These are phyloP conservation scores for Datura wrightii DNA, from an alignment of 257 asterid genomes.

Conservation along the genomic window DNA sequence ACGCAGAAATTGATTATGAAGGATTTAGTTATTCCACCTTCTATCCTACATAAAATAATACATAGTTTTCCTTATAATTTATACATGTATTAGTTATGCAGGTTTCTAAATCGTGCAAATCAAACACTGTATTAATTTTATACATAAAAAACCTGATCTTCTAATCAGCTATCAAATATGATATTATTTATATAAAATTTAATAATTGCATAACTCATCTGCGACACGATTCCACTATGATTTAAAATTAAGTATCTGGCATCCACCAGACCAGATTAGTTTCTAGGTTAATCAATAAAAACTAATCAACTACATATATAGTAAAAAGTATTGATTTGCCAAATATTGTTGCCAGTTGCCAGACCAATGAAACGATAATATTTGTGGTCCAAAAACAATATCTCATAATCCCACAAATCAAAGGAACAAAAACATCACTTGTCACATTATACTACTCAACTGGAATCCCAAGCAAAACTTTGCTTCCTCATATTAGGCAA, in stretches of 20 bases:
- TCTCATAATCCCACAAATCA: neutral
- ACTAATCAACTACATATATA: neutral
- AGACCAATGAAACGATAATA: neutral
- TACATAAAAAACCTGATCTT: too few relatives aligned
- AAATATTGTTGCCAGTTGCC: conserved; percentile 20
- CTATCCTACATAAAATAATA: too few relatives aligned
- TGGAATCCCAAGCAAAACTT: conserved; percentile 15
- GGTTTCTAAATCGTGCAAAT: too few relatives aligned
- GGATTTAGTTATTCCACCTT: too few relatives aligned
- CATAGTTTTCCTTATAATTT: too few relatives aligned
- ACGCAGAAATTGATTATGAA: too few relatives aligned
- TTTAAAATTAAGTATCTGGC: neutral
- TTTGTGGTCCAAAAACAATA: conserved; percentile 5
- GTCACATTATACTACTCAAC: neutral
- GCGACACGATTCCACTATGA: too few relatives aligned
- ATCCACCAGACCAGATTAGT: neutral
- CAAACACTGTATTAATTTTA: too few relatives aligned
- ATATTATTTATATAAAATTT: too few relatives aligned
- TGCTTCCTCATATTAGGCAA: conserved; percentile 25
- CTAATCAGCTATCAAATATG: too few relatives aligned
- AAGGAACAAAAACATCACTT: conserved; percentile 11
- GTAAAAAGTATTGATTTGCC: neutral
- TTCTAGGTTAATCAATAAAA: neutral
- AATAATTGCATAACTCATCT: too few relatives aligned
- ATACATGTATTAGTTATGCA: too few relatives aligned